Conservation (phyloP, 345 rosid species). For the Corymbia maculata region DNA sequence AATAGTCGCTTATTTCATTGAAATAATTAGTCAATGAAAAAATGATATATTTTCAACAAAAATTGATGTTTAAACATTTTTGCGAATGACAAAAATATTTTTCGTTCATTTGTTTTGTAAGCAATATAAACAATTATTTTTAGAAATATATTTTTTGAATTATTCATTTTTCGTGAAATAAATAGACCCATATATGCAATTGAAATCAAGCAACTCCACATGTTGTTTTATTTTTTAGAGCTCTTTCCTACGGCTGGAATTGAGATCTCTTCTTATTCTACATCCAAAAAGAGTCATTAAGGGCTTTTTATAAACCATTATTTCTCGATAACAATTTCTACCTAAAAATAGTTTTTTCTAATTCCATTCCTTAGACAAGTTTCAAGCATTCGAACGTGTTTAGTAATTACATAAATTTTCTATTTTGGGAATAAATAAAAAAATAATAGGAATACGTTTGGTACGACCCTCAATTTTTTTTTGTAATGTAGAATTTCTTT, state of each 20-base stretch:
- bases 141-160: background rate
- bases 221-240: background rate
- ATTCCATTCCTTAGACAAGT: too few species aligned
- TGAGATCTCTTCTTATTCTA: background rate
- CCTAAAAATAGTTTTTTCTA: too few species aligned
- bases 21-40: background rate
- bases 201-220: background rate
- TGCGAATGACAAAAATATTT: background rate
- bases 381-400: accelerated
- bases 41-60: background rate
- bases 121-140: accelerated
- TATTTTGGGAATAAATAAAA: too few species aligned
- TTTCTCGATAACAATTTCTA: accelerated
- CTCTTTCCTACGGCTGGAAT: background rate
- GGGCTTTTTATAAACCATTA: too few species aligned
- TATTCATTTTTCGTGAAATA: accelerated
- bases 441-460: too few species aligned
- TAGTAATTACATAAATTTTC: too few species aligned
- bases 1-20: accelerated
- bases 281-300: background rate
- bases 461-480: background rate
- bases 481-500: too few species aligned
- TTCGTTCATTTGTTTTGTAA: background rate
- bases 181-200: accelerated
- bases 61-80: background rate